Evolutionary conservation across 1,139 yeast species (phyloP).

Genomic region (Pichia sp.): DNA sequence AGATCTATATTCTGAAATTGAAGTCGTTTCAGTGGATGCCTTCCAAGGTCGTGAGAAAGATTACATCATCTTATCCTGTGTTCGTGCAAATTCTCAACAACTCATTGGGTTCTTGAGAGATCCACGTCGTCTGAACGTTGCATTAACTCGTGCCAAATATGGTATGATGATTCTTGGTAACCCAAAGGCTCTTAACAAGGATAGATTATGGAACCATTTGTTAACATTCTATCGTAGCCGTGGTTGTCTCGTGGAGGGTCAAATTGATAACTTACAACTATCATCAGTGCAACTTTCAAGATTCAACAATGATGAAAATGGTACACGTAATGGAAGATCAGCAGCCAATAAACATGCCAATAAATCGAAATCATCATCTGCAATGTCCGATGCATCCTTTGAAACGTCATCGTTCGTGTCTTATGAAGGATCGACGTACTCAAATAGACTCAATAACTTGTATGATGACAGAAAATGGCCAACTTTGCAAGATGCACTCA

Average conservation of each 20-base stretch:
- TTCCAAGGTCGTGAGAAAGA: slow-evolving; percentile 97
- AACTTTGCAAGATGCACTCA: slow-evolving; percentile 10
- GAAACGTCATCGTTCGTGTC: slow-evolving; percentile 22
- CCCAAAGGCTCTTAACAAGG: slow-evolving; percentile 67
- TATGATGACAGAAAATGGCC: slow-evolving; percentile 16
- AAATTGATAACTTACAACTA: slow-evolving; percentile 69
- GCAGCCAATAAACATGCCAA: background rate
- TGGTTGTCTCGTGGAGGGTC: slow-evolving; percentile 92
- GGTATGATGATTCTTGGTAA: slow-evolving; percentile 82
- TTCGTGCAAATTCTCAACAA: slow-evolving; percentile 79
- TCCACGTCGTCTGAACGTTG: slow-evolving; percentile 88
- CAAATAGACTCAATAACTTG: background rate
- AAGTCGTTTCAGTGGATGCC: slow-evolving; percentile 90
- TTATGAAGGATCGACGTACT: slow-evolving; percentile 19
- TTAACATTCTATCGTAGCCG: slow-evolving; percentile 73
- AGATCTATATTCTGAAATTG: slow-evolving; percentile 64
- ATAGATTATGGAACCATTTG: slow-evolving; percentile 73
- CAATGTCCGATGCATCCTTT: slow-evolving; percentile 9
- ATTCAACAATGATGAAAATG: slow-evolving; percentile 10
- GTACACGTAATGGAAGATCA: background rate
- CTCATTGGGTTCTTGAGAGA: slow-evolving; percentile 84
- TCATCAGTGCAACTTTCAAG: slow-evolving; percentile 46
- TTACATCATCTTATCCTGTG: slow-evolving; percentile 82
- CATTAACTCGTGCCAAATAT: slow-evolving; percentile 83
- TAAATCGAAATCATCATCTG: too few relatives aligned